phyloP scores from a whole-genome alignment of 441 rosid genomes.

The Omphalea diandra region DNA sequence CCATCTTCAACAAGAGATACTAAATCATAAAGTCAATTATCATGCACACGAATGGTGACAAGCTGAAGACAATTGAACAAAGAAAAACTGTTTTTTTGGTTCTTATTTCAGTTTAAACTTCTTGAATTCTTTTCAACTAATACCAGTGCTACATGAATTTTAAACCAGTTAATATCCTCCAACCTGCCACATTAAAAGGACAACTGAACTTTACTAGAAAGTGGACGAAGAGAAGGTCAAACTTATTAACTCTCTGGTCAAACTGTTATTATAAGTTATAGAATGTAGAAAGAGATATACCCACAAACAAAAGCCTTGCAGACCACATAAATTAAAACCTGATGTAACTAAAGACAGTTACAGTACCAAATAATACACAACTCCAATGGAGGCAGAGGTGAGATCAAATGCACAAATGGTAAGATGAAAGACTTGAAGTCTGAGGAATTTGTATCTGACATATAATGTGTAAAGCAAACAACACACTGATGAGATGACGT shows the following conservation, averaged over 20 bases:
- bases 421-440: not conserved
- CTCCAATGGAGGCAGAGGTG: not conserved
- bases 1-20: not conserved
- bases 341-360: not conserved
- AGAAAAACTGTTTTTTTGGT: not conserved
- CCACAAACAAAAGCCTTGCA: not conserved
- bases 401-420: not conserved
- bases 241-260: not conserved
- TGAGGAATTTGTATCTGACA: not conserved
- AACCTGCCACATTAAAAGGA: not conserved
- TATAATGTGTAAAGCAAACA: not conserved
- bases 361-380: not conserved
- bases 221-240: not conserved
- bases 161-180: not conserved
- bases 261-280: not conserved
- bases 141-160: not conserved
- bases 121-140: not conserved
- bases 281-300: not conserved
- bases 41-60: not conserved
- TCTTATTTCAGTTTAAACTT: not conserved
- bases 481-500: not conserved
- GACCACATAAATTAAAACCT: no score
- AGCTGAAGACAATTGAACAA: not conserved
- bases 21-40: not conserved
- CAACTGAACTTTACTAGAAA: not conserved